These are phyloP conservation scores for Knufia fluminis DNA, from an alignment of 2,329 filamentous ascomycete genomes.

Conservation along the genomic window DNA sequence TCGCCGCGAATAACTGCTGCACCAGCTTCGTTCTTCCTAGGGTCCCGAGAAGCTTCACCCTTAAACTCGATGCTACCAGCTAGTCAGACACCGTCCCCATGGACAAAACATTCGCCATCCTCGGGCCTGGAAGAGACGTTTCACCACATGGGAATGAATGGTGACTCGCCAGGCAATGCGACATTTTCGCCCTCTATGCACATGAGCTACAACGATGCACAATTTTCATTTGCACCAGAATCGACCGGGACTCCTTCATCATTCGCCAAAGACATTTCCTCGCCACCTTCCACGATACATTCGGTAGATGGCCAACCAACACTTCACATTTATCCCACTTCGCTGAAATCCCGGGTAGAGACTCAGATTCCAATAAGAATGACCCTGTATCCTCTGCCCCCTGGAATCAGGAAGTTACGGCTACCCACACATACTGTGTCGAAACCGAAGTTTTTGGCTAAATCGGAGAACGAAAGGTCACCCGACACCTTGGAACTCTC, in stretches of 20 bases:
- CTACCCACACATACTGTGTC: conserved; percentile 86
- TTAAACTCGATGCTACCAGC: conserved; percentile 27
- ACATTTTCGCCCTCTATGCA: conserved; percentile 32
- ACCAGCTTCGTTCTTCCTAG: conserved; percentile 28
- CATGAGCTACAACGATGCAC: conserved; percentile 24
- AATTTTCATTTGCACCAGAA: conserved; percentile 33
- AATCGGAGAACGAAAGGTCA: conserved; percentile 54
- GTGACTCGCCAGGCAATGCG: conserved; percentile 32
- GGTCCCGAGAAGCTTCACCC: conserved; percentile 31
- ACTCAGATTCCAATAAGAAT: conserved; percentile 89
- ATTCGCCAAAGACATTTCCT: conserved; percentile 21
- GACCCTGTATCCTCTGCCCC: conserved; percentile 64
- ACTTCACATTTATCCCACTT: conserved; percentile 57
- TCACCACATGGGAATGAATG: conserved; percentile 37
- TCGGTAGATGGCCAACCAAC: conserved; percentile 26
- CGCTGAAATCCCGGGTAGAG: conserved; percentile 82
- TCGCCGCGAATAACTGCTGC: conserved; percentile 20
- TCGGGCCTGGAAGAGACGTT: conserved; percentile 38
- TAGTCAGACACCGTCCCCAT: conserved; percentile 29
- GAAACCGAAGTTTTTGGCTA: conserved; percentile 82
- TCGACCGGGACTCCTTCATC: conserved; percentile 29
- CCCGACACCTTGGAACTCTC: conserved; percentile 70
- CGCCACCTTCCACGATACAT: conserved; percentile 22
- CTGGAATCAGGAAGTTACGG: conserved; percentile 69
- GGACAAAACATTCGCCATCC: conserved; percentile 35